Base-by-base conservation (phyloP, 2,329 filamentous ascomycete species). In the Epichloe bromicola region DNA sequence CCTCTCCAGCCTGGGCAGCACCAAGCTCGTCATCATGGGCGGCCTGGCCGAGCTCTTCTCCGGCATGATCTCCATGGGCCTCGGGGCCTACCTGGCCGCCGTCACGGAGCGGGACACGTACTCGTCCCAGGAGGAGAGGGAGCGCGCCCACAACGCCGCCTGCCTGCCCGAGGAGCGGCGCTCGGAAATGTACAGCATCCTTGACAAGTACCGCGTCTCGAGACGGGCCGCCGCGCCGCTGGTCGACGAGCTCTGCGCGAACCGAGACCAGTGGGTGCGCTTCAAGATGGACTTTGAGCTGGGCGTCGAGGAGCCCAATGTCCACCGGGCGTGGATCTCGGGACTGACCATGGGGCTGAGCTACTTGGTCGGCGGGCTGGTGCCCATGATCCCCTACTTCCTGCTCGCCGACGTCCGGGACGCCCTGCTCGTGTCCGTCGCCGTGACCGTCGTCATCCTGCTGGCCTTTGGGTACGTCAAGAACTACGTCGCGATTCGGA, bases 1-100 rank as follows among this genome's bases (percentile, higher is more conserved):
- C 14, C 72, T 90, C 2, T 82, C 79, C 2, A 75, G 75, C 48
- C 70, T 85, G 44, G 81, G 81, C n/a, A 73, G 79, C 61, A 81
- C 80, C 34, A 76, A 74, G 46, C 75, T 84, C 4, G 82, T 85
- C 56, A 79, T 91, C 53, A 79, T 85, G 56, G 85, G 82, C 48
- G 85, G 85, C 6, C 70, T 87, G 33, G 85, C 85, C 4, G 85
- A 89, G 69, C 74, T 89, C 46, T 84, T 86, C 61, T 82, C 83
- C 0, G 85, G 86, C 17, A 80, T 82, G 57, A 87, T 89, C 57
- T 84, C 78, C 50, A 89, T 89, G 86, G 85, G 85, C 1, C 71
- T 89, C 5, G 84, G 85, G 23, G 85, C 82, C 6, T 88, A 85
- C 62, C 72, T 89, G 2, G 84, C 83, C 8, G 82, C 81, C 30